Evolutionary conservation across 1,284 basidiomycete genomes (phyloP).

Genomic region (Polyporus tsugae): DNA sequence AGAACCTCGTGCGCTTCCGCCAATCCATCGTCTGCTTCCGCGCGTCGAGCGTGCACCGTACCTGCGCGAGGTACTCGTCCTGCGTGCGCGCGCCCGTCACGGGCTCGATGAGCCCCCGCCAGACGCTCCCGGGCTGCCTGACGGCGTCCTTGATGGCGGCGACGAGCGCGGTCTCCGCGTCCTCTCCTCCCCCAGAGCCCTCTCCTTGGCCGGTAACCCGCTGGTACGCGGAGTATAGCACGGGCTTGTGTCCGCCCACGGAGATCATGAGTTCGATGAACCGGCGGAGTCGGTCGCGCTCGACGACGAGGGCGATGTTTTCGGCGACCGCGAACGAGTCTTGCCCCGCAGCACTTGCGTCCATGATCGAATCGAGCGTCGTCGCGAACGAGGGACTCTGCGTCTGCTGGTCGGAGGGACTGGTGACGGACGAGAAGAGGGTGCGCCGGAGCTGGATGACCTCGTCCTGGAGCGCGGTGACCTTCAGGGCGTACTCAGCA

Average conservation of each 20-base stretch:
- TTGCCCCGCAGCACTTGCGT: constrained; percentile 4
- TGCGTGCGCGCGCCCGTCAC: constrained; percentile 51
- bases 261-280: constrained; percentile 44
- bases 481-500: constrained; percentile 19
- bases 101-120: constrained; percentile 55
- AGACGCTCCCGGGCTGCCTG: constrained; percentile 48
- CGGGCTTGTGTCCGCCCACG: constrained; percentile 41
- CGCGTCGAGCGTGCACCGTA: constrained; percentile 54
- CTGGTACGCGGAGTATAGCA: constrained; percentile 34
- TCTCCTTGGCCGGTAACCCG: constrained; percentile 27
- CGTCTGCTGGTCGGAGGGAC: background rate
- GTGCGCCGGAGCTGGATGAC: constrained; percentile 39
- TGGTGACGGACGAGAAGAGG: constrained; percentile 7
- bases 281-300: constrained; percentile 40
- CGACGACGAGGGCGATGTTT: constrained; percentile 21
- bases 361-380: constrained; percentile 5
- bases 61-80: constrained; percentile 57
- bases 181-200: constrained; percentile 26
- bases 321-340: constrained; percentile 32
- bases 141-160: constrained; percentile 54
- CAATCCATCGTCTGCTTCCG: constrained; percentile 52
- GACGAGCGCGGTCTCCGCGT: constrained; percentile 55
- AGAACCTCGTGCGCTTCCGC: constrained; percentile 53
- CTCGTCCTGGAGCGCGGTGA: constrained; percentile 36
- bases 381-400: background rate